Percentiles rank a stretch among this genome's conserved stretches.
phyloP scores from a whole-genome alignment of 345 rosid genomes.

The Citrus unshiu region DNA sequence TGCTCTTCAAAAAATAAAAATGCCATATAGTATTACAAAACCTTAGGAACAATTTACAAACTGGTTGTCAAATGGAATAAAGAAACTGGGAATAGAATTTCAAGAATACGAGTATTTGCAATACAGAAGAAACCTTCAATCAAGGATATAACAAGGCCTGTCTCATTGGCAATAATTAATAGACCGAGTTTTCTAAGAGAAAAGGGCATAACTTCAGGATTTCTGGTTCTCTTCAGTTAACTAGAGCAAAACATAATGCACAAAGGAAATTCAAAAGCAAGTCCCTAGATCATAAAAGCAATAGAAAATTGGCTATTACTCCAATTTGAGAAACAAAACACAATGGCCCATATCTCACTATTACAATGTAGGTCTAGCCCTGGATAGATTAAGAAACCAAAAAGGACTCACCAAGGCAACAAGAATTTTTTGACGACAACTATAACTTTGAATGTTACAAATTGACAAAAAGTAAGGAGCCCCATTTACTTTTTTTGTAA shows the following conservation, averaged over 20 bases:
- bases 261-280: not conserved
- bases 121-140: not conserved
- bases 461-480: not conserved
- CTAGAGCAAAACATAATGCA: conserved; percentile 1
- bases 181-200: not conserved
- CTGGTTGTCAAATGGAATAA: not conserved
- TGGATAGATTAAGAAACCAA: not conserved
- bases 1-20: not conserved
- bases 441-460: not conserved
- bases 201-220: not conserved
- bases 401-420: not conserved
- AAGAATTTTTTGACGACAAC: not conserved
- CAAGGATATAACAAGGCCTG: not conserved
- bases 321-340: not conserved
- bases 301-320: not conserved
- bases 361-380: not conserved
- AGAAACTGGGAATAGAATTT: not conserved
- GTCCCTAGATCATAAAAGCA: not conserved
- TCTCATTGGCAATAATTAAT: not conserved
- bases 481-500: not conserved
- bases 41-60: not conserved
- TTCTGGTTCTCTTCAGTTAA: not conserved
- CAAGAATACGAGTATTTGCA: not conserved
- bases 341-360: not conserved
- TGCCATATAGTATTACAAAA: not conserved